Percentiles rank a stretch among this genome's conserved stretches.
Evolutionary conservation across 208 protist species (phyloP).

Genomic region (Wallacemonas sp.): DNA sequence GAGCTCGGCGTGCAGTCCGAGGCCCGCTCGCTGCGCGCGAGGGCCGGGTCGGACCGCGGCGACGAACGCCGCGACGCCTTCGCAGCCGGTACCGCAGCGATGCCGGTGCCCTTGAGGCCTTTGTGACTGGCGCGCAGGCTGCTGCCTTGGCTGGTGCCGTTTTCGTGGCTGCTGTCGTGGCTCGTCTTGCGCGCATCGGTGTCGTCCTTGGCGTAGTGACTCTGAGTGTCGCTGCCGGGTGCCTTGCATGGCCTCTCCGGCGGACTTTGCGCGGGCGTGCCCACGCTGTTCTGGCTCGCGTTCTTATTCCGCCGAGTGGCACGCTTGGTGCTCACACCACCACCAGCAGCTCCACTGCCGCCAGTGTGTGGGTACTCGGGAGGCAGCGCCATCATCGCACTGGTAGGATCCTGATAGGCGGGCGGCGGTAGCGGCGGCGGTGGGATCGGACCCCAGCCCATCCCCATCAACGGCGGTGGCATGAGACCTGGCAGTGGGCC

Average conservation of each 20-base stretch:
- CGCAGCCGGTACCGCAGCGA: no score
- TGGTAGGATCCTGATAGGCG: neutral
- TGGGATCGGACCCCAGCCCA: neutral
- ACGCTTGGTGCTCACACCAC: conserved; percentile 5
- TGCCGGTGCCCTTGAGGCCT: no score
- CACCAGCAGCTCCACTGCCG: neutral
- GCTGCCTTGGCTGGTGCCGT: neutral
- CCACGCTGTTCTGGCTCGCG: no score
- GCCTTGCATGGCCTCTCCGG: no score
- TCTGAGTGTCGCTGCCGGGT: neutral
- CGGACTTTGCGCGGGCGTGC: no score
- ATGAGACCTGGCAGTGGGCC: no score
- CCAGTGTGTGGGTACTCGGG: conserved; percentile 12
- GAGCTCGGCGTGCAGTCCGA: neutral
- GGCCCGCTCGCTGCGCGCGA: neutral
- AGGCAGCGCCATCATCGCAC: neutral
- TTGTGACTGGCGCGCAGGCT: neutral
- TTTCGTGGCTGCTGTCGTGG: neutral
- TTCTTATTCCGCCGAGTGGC: conserved; percentile 1
- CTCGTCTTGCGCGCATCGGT: no score
- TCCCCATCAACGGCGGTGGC: neutral
- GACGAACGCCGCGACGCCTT: no score
- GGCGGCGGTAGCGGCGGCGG: conserved; percentile 5
- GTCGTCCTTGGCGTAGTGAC: neutral
- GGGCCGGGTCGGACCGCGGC: neutral